Percentiles rank a stretch among this genome's conserved stretches.
These are phyloP conservation scores for Metschnikowia bowlesiae DNA, from an alignment of 805 yeast genomes.

Conservation along the genomic window DNA sequence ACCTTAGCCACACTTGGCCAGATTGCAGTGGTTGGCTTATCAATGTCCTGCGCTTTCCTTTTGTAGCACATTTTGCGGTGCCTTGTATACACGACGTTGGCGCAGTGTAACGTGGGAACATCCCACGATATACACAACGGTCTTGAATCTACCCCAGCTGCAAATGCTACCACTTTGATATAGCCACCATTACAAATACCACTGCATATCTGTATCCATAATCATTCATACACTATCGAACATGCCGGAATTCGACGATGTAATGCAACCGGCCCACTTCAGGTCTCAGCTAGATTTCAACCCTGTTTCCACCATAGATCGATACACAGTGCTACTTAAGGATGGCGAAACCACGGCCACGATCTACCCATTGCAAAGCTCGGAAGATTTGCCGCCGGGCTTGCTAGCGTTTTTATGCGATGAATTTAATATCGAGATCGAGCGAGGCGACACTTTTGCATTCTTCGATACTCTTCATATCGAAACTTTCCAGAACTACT, in stretches of 20 bases:
- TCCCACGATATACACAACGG: slow-evolving; percentile 23
- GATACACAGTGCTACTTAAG: slow-evolving; percentile 73
- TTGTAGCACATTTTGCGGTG: not conserved
- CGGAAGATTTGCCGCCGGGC: slow-evolving; percentile 70
- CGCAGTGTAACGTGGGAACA: slow-evolving; percentile 1
- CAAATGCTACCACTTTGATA: slow-evolving; percentile 6
- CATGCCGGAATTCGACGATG: slow-evolving; percentile 51
- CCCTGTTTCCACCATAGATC: slow-evolving; percentile 41
- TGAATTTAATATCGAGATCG: slow-evolving; percentile 90
- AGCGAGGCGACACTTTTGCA: slow-evolving; percentile 82
- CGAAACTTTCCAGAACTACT: slow-evolving; percentile 73
- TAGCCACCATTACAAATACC: not conserved
- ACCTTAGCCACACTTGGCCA: no score
- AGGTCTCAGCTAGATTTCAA: slow-evolving; percentile 39
- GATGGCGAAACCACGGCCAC: slow-evolving; percentile 94
- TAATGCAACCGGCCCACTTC: slow-evolving; percentile 43
- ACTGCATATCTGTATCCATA: not conserved
- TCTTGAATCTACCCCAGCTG: slow-evolving; percentile 27
- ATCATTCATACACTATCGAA: not conserved
- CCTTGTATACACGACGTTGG: not conserved
- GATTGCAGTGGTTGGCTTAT: not conserved
- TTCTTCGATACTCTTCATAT: slow-evolving; percentile 74
- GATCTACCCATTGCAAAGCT: slow-evolving; percentile 73
- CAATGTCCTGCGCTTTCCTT: not conserved
- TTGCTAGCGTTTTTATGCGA: slow-evolving; percentile 78